These are phyloP conservation scores for Pseudocercospora vitis DNA, from an alignment of 2,329 filamentous ascomycete genomes.

Conservation along the genomic window DNA sequence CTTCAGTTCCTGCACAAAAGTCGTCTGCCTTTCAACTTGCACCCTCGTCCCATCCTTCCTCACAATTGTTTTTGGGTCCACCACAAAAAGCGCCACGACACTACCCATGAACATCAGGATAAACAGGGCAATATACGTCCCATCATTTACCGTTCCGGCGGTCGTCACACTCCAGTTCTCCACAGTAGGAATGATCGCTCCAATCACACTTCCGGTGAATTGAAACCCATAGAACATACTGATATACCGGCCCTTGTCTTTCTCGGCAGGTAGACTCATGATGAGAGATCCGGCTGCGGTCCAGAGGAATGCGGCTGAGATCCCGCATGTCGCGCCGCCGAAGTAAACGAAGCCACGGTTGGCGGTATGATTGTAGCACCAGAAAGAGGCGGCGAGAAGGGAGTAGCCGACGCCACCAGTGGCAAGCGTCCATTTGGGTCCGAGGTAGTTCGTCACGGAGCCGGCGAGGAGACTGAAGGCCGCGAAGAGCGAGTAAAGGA, in stretches of 20 bases:
- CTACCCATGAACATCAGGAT: conserved; percentile 4
- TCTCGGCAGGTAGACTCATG: conserved; percentile 85
- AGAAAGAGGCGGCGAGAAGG: conserved; percentile 69
- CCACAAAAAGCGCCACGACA: conserved; percentile 1
- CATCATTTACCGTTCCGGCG: not conserved
- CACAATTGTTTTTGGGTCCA: not conserved
- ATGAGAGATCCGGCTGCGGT: conserved; percentile 79
- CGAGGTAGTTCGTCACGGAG: conserved; percentile 73
- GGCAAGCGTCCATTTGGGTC: conserved; percentile 65
- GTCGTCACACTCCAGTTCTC: conserved; percentile 3
- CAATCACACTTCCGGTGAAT: not conserved
- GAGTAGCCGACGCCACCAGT: conserved; percentile 75
- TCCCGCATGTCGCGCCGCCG: conserved; percentile 70
- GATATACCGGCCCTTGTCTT: conserved; percentile 81
- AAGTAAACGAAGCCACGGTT: conserved; percentile 73
- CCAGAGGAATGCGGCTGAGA: conserved; percentile 78
- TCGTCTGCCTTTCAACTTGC: not conserved
- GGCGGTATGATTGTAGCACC: conserved; percentile 66
- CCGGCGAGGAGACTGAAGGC: conserved; percentile 64
- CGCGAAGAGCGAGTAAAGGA: conserved; percentile 70
- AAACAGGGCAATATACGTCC: conserved; percentile 4
- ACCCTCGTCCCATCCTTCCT: conserved; percentile 5
- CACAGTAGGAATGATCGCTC: conserved; percentile 4
- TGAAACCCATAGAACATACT: conserved; percentile 42
- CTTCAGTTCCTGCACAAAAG: conserved; percentile 7